Evolutionary conservation across 768 basidiomycete species (phyloP).

Genomic region (Phylloporus arenicola): DNA sequence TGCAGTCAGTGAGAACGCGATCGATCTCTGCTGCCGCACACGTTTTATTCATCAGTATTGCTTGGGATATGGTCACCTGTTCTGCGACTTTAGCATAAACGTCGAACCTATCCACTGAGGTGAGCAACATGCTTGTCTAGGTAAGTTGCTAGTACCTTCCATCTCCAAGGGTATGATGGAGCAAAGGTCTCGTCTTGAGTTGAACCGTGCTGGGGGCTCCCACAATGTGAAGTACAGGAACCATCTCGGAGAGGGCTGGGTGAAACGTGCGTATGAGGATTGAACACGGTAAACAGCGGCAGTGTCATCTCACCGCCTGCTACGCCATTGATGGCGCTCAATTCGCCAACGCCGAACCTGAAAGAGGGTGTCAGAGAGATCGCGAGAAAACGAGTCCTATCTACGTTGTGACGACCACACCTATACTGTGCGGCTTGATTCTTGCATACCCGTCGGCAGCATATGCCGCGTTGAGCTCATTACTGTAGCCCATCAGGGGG

Average conservation of each 20-base stretch:
- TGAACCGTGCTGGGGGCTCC: slow-evolving; percentile 74
- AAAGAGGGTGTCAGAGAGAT: slow-evolving; percentile 1
- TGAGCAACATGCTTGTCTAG: not conserved
- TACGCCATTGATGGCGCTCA: slow-evolving; percentile 82
- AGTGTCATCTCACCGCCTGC: slow-evolving; percentile 51
- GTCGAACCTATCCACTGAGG: slow-evolving; percentile 50
- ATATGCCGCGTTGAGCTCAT: slow-evolving; percentile 83
- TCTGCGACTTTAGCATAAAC: slow-evolving; percentile 73
- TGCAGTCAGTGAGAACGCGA: slow-evolving; percentile 64
- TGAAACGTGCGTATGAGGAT: slow-evolving; percentile 1
- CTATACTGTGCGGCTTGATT: slow-evolving; percentile 68
- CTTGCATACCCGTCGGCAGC: slow-evolving; percentile 93
- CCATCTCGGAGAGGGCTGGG: slow-evolving; percentile 77
- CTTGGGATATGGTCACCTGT: slow-evolving; percentile 70
- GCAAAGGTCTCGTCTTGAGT: slow-evolving; percentile 63
- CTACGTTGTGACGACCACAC: slow-evolving; percentile 77
- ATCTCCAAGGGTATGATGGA: slow-evolving; percentile 88
- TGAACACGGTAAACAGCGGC: not conserved
- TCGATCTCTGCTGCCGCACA: slow-evolving; percentile 72
- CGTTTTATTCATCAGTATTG: slow-evolving; percentile 46
- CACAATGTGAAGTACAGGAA: slow-evolving; percentile 85
- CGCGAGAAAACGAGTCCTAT: slow-evolving; percentile 3
- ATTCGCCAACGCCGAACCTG: slow-evolving; percentile 91
- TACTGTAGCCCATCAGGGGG: slow-evolving; percentile 38
- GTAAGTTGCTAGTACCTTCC: slow-evolving; percentile 43